A percentile compares a stretch with the other conserved stretches of the same genome.
Evolutionary conservation across 306 rosid genomes (phyloP).

Genomic region (Benincasa hispida): DNA sequence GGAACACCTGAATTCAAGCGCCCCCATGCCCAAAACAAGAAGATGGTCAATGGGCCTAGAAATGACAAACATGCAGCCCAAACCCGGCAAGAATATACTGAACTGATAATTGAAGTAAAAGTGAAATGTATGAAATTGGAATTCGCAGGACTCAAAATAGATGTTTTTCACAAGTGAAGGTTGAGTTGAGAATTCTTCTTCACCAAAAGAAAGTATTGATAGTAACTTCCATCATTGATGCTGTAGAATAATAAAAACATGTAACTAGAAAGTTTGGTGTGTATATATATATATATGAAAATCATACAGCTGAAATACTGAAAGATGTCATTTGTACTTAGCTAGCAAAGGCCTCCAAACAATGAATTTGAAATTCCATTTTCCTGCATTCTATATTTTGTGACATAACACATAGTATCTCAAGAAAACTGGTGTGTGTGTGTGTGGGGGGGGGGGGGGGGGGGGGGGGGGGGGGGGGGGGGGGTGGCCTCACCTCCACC

Average conservation of each 20-base stretch:
- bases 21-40: background rate
- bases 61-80: background rate
- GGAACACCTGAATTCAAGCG: background rate
- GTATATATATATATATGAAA: background rate
- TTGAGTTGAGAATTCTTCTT: background rate
- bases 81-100: background rate
- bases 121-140: background rate
- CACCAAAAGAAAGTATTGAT: background rate
- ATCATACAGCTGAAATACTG: background rate
- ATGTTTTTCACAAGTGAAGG: background rate
- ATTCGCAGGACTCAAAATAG: background rate
- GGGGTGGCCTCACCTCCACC: conserved; percentile 73
- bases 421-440: background rate
- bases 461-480: too few relatives aligned
- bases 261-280: background rate
- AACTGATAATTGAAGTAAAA: background rate
- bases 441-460: too few relatives aligned
- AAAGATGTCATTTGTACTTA: background rate
- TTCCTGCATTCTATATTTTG: background rate
- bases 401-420: background rate
- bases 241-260: background rate
- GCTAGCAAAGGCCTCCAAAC: background rate
- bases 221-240: background rate
- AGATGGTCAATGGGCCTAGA: background rate
- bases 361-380: background rate